These are phyloP conservation scores for Annona squamosa DNA, from an alignment of 164 flowering plant species.

Conservation along the genomic window DNA sequence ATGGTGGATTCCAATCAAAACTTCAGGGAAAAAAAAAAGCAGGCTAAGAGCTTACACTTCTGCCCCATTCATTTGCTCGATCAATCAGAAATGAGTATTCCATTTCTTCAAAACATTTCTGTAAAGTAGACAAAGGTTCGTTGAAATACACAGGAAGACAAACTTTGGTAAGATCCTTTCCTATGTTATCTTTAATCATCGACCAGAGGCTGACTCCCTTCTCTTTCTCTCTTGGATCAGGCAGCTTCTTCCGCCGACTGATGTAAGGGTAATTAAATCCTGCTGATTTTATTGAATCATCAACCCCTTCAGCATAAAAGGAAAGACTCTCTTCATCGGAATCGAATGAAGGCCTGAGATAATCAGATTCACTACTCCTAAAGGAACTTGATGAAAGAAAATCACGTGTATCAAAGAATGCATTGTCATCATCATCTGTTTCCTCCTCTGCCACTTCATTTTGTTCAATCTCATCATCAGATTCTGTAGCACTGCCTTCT, in stretches of 20 bases:
- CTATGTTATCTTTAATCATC: constrained; percentile 93
- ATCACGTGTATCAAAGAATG: constrained; percentile 91
- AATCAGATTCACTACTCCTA: constrained; percentile 79
- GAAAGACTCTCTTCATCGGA: constrained; percentile 53
- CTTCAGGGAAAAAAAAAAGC: not conserved
- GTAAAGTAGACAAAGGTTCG: constrained; percentile 89
- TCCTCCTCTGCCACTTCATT: constrained; percentile 86
- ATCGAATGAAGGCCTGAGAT: constrained; percentile 59
- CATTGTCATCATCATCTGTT: constrained; percentile 77
- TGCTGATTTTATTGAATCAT: constrained; percentile 50
- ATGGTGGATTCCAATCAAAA: not conserved
- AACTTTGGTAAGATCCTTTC: constrained; percentile 87
- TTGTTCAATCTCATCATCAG: constrained; percentile 91
- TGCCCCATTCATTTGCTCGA: constrained; percentile 90
- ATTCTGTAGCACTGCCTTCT: constrained; percentile 77
- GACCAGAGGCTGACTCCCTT: constrained; percentile 97
- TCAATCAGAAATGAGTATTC: constrained; percentile 92
- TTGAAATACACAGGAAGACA: constrained; percentile 95
- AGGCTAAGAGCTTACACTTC: constrained; percentile 42
- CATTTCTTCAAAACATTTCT: constrained; percentile 93
- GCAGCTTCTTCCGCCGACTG: constrained; percentile 84
- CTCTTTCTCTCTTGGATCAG: constrained; percentile 89
- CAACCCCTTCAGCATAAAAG: constrained; percentile 45
- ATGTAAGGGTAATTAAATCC: constrained; percentile 58
- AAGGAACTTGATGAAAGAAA: constrained; percentile 90